phyloP scores from a whole-genome alignment of 2,329 filamentous ascomycete species.

The Aureobasidium pullulans region DNA sequence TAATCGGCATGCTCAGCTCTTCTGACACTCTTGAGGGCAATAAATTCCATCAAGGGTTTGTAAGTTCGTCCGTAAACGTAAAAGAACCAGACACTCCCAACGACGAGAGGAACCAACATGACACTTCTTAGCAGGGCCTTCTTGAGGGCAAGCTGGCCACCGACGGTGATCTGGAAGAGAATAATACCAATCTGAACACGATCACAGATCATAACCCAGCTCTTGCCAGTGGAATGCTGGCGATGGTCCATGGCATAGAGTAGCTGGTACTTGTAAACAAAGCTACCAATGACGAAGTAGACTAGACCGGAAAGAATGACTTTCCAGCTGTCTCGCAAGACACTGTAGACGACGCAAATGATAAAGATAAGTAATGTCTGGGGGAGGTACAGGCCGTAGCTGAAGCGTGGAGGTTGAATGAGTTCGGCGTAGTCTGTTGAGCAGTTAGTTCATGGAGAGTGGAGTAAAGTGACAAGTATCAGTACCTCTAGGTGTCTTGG shows the following conservation, averaged over 20 bases:
- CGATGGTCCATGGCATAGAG: conserved; percentile 98
- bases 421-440: conserved; percentile 68
- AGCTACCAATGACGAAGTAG: conserved; percentile 78
- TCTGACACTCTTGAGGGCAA: conserved; percentile 79
- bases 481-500: conserved; percentile 69
- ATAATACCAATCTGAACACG: conserved; percentile 78
- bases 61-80: conserved; percentile 76
- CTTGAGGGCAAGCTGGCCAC: conserved; percentile 71
- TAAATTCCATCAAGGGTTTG: conserved; percentile 83
- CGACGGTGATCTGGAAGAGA: conserved; percentile 86
- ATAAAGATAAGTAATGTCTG: conserved; percentile 91
- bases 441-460: background rate
- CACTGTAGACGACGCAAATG: conserved; percentile 90
- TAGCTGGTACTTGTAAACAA: conserved; percentile 94
- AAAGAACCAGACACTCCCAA: conserved; percentile 80
- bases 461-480: no score
- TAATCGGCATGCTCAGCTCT: conserved; percentile 49
- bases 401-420: conserved; percentile 75
- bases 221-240: conserved; percentile 84
- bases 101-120: conserved; percentile 67
- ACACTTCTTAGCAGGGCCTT: conserved; percentile 65
- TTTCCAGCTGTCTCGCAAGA: conserved; percentile 70
- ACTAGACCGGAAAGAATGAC: conserved; percentile 75
- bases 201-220: conserved; percentile 95
- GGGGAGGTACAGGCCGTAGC: conserved; percentile 92